A percentile compares a stretch with the other conserved stretches of the same genome.
Evolutionary conservation across 164 flowering plant species (phyloP).

Genomic region (Aristolochia fimbriata): DNA sequence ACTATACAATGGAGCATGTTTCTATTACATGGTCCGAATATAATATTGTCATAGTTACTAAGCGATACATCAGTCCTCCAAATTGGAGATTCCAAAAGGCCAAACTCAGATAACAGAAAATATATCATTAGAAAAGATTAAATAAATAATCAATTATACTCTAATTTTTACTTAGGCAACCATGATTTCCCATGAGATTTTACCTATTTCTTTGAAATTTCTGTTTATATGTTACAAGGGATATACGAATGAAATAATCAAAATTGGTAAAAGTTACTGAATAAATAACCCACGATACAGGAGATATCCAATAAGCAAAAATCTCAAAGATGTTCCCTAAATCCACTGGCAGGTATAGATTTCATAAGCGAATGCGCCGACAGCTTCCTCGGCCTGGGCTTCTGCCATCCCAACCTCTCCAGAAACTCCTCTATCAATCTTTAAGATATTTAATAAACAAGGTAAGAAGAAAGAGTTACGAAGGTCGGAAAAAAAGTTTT

Average conservation of each 20-base stretch:
- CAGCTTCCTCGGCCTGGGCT: slow-evolving; percentile 26
- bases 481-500: background rate
- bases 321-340: background rate
- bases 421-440: slow-evolving; percentile 87
- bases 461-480: background rate
- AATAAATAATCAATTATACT: no score
- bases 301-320: background rate
- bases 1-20: no score
- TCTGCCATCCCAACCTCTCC: slow-evolving; percentile 58
- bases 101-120: no score
- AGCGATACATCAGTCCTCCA: no score
- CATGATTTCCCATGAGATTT: background rate
- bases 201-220: background rate
- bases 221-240: background rate
- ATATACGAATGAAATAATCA: background rate
- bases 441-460: slow-evolving; percentile 6
- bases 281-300: background rate
- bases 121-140: no score
- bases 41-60: no score
- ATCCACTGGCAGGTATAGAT: background rate
- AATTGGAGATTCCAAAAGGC: no score
- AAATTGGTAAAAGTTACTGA: background rate
- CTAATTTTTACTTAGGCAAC: no score
- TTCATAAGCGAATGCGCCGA: background rate
- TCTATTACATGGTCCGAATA: no score